Evolutionary conservation across 2,329 filamentous ascomycete species (phyloP).

Genomic region (Boeremia exigua): DNA sequence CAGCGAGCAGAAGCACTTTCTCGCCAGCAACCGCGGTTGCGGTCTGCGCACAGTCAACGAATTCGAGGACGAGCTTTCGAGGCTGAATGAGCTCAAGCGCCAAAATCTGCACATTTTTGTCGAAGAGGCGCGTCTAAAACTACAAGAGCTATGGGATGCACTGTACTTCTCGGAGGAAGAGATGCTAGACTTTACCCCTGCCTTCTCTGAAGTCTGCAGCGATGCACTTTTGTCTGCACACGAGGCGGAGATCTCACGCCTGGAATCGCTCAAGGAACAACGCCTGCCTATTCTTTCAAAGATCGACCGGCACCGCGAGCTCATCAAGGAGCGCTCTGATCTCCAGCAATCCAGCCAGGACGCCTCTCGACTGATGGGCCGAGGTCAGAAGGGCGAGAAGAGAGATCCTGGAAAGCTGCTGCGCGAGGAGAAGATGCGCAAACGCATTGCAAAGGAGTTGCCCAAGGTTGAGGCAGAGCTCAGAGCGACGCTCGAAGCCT

Average conservation of each 20-base stretch:
- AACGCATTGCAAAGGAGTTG: constrained; percentile 93
- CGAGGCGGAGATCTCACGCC: constrained; percentile 83
- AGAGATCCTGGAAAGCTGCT: constrained; percentile 93
- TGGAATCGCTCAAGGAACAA: constrained; percentile 84
- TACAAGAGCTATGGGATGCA: constrained; percentile 94
- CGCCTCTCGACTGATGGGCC: constrained; percentile 88
- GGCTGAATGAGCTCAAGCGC: constrained; percentile 89
- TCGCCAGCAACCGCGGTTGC: constrained; percentile 87
- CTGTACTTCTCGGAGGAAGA: constrained; percentile 97
- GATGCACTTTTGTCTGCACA: constrained; percentile 94
- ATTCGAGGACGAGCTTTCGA: constrained; percentile 86
- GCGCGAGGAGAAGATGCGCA: constrained; percentile 97
- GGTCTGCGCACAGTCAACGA: constrained; percentile 93
- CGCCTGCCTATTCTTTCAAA: constrained; percentile 82
- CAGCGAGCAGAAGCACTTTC: constrained; percentile 80
- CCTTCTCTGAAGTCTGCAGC: constrained; percentile 96
- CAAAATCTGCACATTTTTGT: constrained; percentile 96
- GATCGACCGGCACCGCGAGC: constrained; percentile 80
- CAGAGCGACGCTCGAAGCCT: constrained; percentile 78
- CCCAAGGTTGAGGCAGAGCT: constrained; percentile 87
- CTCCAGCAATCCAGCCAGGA: constrained; percentile 92
- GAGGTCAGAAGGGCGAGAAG: constrained; percentile 90
- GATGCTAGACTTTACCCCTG: constrained; percentile 97
- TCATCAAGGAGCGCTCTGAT: constrained; percentile 86
- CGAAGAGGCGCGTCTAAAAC: constrained; percentile 86